Conservation (phyloP, 768 basidiomycete genomes). For the Mycena vitilis region DNA sequence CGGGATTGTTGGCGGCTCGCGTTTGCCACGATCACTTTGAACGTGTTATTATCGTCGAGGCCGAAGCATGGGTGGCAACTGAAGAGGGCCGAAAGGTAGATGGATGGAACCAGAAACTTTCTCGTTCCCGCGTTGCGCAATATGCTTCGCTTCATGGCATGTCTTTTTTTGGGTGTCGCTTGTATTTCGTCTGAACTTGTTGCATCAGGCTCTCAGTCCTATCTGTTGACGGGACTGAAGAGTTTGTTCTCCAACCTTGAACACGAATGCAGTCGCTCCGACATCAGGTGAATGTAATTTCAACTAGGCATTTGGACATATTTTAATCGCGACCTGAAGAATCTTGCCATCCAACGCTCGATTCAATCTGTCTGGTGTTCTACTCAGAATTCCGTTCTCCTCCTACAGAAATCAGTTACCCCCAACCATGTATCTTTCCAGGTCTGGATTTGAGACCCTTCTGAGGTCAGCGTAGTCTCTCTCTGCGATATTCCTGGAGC, state of each 20-base stretch:
- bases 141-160: conserved; percentile 41
- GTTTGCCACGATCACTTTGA: conserved; percentile 49
- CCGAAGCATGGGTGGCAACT: conserved; percentile 43
- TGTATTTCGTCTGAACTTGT: too few species aligned
- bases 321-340: conserved; percentile 11
- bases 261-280: conserved; percentile 33
- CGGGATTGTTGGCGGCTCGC: conserved; percentile 46
- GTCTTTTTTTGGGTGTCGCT: neutral
- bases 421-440: conserved; percentile 36
- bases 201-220: conserved; percentile 9
- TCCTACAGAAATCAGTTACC: conserved; percentile 30
- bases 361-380: conserved; percentile 29
- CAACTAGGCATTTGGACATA: neutral
- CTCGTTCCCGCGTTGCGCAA: conserved; percentile 41
- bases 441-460: conserved; percentile 45
- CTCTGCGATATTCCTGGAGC: neutral
- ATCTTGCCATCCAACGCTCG: conserved; percentile 36
- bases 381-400: conserved; percentile 27
- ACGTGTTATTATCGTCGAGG: conserved; percentile 45
- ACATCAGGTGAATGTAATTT: conserved; percentile 26
- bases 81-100: conserved; percentile 37
- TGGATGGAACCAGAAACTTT: conserved; percentile 33
- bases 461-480: conserved; percentile 24
- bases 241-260: conserved; percentile 38
- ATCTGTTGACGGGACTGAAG: conserved; percentile 30